These are phyloP conservation scores for Alternaria brassicae DNA, from an alignment of 2,329 filamentous ascomycete genomes.

Conservation along the genomic window DNA sequence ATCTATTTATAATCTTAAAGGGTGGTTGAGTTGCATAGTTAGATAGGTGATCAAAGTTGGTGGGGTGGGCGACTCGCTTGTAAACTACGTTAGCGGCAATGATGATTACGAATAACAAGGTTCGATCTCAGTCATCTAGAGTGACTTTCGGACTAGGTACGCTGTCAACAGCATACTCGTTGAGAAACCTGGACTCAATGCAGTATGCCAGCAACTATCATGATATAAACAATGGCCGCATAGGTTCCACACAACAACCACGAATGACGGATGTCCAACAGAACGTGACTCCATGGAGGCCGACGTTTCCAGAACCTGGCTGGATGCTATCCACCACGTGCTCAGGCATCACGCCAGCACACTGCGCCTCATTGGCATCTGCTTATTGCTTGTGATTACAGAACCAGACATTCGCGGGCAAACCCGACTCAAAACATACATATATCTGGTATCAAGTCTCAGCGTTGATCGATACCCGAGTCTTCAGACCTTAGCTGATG, in stretches of 20 bases:
- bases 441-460: background rate
- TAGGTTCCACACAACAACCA: background rate
- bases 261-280: background rate
- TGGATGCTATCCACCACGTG: background rate
- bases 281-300: background rate
- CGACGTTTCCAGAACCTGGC: background rate
- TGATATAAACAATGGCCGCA: background rate
- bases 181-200: background rate
- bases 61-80: too few relatives aligned
- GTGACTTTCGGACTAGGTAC: background rate
- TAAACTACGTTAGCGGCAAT: too few relatives aligned
- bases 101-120: conserved; percentile 14
- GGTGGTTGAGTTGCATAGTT: too few relatives aligned
- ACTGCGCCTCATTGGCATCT: background rate
- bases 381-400: background rate
- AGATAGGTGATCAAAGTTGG: too few relatives aligned
- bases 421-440: background rate
- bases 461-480: background rate
- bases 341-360: background rate
- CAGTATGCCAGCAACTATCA: background rate
- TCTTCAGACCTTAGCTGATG: background rate
- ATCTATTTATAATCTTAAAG: too few relatives aligned
- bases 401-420: background rate
- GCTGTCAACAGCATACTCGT: background rate
- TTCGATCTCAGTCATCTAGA: background rate